Evolutionary conservation across 495 filamentous ascomycete genomes (phyloP), one percentile per base, ranked within the genome.

Genomic region (Penicillium simplicissimum): DNA sequence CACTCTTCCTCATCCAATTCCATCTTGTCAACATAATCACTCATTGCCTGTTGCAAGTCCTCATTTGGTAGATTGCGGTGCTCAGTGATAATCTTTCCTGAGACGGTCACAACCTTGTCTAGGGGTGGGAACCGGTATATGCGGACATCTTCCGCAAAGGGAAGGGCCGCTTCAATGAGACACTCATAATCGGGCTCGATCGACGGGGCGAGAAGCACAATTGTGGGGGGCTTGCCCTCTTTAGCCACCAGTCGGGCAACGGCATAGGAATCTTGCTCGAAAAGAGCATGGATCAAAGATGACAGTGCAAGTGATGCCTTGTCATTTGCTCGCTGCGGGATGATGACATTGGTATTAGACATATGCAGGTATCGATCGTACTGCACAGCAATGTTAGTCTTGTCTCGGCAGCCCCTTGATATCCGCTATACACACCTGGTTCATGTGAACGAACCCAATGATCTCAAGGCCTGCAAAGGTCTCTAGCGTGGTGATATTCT

Each of bases 21-120:
- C 96, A 99, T 98, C 42, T 83, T 86, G 67, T 97, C 91, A 2
- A 99, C 92, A 67, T 93, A 97, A 60, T 90, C 86, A 67, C 86
- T 88, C 94, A 98, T 96, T 1, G 91, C 88, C 36, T 87, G 72
- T 40, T 84, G 80, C 58, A 98, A 76, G 7, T 88, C 83, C 14
- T 88, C 81, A n/a, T 74, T 87, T 2, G 96, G 96, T 4, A 99
- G 82, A 63, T 96, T 89, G 15, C 93, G 88, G 75, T 99, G 95
- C 57, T 96, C 86, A 8, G 81, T 89, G 23, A 96, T 80, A 17
- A 83, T 77, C 58, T 91, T 91, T n/a, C 95, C 96, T n/a, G 89
- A 90, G 9, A 96, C 81, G 0, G 93, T 98, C 52, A 95, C 79
- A 10, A 98, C 88, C 64, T 85, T 89, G 71, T 96, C 93, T 14